phyloP scores from a whole-genome alignment of 2,329 filamentous ascomycete species.

The Pochonia chlamydosporia region DNA sequence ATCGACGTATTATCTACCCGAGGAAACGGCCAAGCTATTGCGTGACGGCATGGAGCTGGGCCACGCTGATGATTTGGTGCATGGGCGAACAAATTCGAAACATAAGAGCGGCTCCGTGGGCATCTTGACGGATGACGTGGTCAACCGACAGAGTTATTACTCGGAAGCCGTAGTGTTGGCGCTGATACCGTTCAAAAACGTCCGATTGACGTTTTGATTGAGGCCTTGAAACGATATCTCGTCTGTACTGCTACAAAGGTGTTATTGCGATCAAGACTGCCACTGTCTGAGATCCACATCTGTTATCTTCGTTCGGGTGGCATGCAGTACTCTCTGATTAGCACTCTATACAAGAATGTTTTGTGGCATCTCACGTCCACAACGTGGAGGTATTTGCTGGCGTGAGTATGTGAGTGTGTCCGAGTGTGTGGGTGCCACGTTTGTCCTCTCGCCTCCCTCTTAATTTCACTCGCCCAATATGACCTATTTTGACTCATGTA shows the following conservation, averaged over 20 bases:
- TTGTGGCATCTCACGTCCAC: too few relatives aligned
- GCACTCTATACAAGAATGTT: too few relatives aligned
- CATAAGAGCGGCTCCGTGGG: slow-evolving; percentile 33
- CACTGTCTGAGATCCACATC: too few relatives aligned
- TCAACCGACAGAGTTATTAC: slow-evolving; percentile 31
- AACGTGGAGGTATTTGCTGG: too few relatives aligned
- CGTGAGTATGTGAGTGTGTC: too few relatives aligned
- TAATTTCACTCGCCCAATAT: not conserved
- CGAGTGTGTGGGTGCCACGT: too few relatives aligned
- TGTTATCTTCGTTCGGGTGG: too few relatives aligned
- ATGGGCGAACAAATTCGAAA: slow-evolving; percentile 31
- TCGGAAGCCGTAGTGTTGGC: slow-evolving; percentile 33
- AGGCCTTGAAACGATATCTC: too few relatives aligned
- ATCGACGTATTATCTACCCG: slow-evolving; percentile 29
- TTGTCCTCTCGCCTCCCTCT: too few relatives aligned
- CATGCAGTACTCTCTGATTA: too few relatives aligned
- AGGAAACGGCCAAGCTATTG: slow-evolving; percentile 29
- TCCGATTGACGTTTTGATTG: slow-evolving; percentile 22
- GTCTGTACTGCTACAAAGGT: too few relatives aligned
- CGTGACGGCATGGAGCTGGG: slow-evolving; percentile 33
- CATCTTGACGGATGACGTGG: slow-evolving; percentile 30
- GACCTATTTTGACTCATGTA: slow-evolving; percentile 1
- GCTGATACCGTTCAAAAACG: slow-evolving; percentile 34
- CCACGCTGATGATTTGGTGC: slow-evolving; percentile 31
- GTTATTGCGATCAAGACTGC: too few relatives aligned